Evolutionary conservation across 2,329 filamentous ascomycete species (phyloP).

Genomic region (Sporothrix curviconia): DNA sequence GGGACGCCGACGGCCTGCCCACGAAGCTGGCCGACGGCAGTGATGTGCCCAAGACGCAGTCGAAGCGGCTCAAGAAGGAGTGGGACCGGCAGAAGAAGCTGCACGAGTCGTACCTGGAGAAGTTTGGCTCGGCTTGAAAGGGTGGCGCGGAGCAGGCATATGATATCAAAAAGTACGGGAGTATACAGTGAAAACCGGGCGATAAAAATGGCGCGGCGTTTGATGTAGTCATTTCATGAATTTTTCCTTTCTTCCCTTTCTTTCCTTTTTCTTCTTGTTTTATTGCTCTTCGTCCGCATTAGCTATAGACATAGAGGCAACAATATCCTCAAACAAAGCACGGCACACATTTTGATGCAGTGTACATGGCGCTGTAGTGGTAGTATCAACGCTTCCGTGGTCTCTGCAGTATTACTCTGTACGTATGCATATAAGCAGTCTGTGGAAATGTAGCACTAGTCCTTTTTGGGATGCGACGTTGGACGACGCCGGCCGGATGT

Average conservation of each 20-base stretch:
- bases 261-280: neutral
- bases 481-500: neutral
- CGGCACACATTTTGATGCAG: too few relatives aligned
- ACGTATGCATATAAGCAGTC: conserved; percentile 4
- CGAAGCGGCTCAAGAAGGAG: conserved; percentile 63
- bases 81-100: conserved; percentile 67
- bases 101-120: conserved; percentile 46
- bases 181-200: neutral
- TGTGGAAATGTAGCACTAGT: neutral
- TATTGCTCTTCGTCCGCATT: neutral
- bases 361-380: too few relatives aligned
- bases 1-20: conserved; percentile 61
- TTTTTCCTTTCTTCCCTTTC: neutral
- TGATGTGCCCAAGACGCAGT: conserved; percentile 57
- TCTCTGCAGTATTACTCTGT: too few relatives aligned
- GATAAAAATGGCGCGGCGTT: neutral
- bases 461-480: neutral
- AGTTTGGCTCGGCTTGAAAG: conserved; percentile 14
- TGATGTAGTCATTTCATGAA: neutral
- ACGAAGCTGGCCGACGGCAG: conserved; percentile 54
- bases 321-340: neutral
- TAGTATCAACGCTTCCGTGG: too few relatives aligned
- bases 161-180: neutral
- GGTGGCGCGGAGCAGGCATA: neutral
- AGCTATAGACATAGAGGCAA: neutral